Conservation (phyloP, 1,284 basidiomycete species). For the Tilletia caries region DNA sequence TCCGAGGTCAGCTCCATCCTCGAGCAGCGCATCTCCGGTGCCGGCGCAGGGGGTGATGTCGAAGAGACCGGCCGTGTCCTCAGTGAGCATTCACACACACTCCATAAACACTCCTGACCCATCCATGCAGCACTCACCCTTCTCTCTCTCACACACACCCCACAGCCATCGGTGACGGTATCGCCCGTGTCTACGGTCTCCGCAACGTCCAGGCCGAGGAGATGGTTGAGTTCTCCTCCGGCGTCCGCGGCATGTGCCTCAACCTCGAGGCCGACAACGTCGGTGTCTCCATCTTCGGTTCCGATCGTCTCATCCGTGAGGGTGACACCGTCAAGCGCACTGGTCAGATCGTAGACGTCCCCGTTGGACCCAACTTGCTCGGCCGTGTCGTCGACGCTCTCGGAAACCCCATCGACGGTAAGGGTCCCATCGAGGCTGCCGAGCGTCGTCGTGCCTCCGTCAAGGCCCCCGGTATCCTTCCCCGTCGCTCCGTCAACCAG, state of each 20-base stretch:
- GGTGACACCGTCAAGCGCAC: slow-evolving; percentile 99
- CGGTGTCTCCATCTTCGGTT: slow-evolving; percentile 99
- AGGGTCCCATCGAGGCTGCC: slow-evolving; percentile 88
- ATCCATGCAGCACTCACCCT: background rate
- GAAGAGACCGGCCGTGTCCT: slow-evolving; percentile 98
- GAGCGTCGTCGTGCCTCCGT: slow-evolving; percentile 93
- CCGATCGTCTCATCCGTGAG: slow-evolving; percentile 99
- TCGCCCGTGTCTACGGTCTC: slow-evolving; percentile 91
- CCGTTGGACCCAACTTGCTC: slow-evolving; percentile 90
- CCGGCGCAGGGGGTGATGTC: slow-evolving; percentile 83
- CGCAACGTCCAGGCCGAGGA: slow-evolving; percentile 86
- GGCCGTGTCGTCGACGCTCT: slow-evolving; percentile 99
- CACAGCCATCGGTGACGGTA: slow-evolving; percentile 97
- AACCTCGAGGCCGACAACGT: slow-evolving; percentile 99
- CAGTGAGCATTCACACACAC: slow-evolving; percentile 64
- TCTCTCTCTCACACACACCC: slow-evolving; percentile 11
- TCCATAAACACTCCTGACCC: background rate
- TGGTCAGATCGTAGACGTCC: slow-evolving; percentile 98
- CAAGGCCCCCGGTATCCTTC: slow-evolving; percentile 98
- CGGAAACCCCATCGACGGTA: slow-evolving; percentile 98
- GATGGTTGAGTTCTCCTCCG: slow-evolving; percentile 99
- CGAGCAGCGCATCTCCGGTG: slow-evolving; percentile 94
- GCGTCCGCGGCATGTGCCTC: slow-evolving; percentile 84
- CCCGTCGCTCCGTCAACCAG: slow-evolving; percentile 98
- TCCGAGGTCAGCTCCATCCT: slow-evolving; percentile 99